Conservation (phyloP, 148 eudicot species). For the Persicaria tinctoria region DNA sequence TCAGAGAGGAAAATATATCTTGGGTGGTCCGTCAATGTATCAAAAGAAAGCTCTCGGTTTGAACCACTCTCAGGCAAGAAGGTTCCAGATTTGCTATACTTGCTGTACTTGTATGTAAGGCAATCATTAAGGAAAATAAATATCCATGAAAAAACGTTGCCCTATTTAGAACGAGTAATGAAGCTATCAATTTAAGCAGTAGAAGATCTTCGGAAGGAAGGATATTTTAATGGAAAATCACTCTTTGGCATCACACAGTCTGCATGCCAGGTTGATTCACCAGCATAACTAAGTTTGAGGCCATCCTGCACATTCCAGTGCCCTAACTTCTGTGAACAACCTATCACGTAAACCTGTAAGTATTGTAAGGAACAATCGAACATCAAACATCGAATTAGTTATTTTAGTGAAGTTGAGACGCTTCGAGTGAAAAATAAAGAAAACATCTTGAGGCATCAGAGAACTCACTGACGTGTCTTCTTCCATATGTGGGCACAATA, state of each 20-base stretch:
- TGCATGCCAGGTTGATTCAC: conserved; percentile 86
- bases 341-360: conserved; percentile 77
- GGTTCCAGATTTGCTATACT: conserved; percentile 43
- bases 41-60: conserved; percentile 56
- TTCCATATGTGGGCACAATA: conserved; percentile 74
- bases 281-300: conserved; percentile 68
- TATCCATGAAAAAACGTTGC: not conserved
- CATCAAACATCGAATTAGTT: not conserved
- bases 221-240: conserved; percentile 92
- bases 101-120: conserved; percentile 72
- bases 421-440: not conserved
- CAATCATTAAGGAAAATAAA: conserved; percentile 35
- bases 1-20: conserved; percentile 43
- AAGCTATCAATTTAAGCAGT: not conserved
- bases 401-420: not conserved
- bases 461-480: conserved; percentile 70
- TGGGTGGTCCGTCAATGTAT: conserved; percentile 26
- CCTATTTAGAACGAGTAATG: not conserved
- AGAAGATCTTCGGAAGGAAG: conserved; percentile 25
- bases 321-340: conserved; percentile 67
- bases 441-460: not conserved
- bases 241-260: conserved; percentile 56
- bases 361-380: conserved; percentile 1
- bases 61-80: conserved; percentile 59
- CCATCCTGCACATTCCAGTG: conserved; percentile 68